These are phyloP conservation scores for Lentinula sp. DNA, from an alignment of 768 basidiomycete species.

Conservation along the genomic window DNA sequence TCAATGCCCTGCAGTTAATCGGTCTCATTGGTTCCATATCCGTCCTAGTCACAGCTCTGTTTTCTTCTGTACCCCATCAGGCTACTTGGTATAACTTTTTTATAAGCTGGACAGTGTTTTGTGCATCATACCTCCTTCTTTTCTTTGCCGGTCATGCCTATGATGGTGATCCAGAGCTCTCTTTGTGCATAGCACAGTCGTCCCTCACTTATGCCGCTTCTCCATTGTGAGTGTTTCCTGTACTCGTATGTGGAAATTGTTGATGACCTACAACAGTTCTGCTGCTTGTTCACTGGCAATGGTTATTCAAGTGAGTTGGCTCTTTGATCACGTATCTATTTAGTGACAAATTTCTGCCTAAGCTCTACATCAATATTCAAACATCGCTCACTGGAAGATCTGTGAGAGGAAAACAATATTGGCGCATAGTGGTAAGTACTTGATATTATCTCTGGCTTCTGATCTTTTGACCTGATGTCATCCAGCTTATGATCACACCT, in stretches of 20 bases:
- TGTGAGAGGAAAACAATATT: not conserved
- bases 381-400: not conserved
- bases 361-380: not conserved
- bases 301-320: conserved; percentile 1
- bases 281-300: not conserved
- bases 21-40: conserved; percentile 21
- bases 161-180: conserved; percentile 12
- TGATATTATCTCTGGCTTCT: not conserved
- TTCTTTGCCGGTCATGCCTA: conserved; percentile 26
- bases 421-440: not conserved
- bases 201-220: conserved; percentile 27
- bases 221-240: conserved; percentile 19
- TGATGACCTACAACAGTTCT: not conserved
- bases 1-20: conserved; percentile 24
- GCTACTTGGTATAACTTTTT: conserved; percentile 30
- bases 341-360: not conserved
- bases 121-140: conserved; percentile 27
- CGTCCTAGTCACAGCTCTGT: conserved; percentile 19
- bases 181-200: conserved; percentile 23
- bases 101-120: conserved; percentile 28
- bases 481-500: not conserved
- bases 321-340: not conserved
- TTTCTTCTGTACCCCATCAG: conserved; percentile 22
- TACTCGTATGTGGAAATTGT: too few relatives aligned
- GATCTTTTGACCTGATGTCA: not conserved